Conservation (phyloP, 2,329 filamentous ascomycete genomes). For the Amylocarpus encephaloides region DNA sequence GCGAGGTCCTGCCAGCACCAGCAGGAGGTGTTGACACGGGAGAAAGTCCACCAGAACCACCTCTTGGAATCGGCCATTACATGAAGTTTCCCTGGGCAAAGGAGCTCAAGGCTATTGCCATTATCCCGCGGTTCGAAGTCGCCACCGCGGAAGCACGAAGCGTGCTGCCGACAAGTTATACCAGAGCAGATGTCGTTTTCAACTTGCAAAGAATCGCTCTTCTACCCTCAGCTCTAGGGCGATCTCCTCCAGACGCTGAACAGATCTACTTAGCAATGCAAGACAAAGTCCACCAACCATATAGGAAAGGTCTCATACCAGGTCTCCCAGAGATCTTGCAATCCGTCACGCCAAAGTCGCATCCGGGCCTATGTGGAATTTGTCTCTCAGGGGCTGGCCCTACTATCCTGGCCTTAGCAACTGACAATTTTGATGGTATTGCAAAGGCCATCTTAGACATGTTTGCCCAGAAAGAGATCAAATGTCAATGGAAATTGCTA, state of each 20-base stretch:
- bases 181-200: constrained; percentile 77
- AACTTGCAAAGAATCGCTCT: constrained; percentile 93
- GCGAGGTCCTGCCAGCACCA: constrained; percentile 84
- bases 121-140: constrained; percentile 94
- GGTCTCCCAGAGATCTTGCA: constrained; percentile 85
- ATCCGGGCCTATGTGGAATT: constrained; percentile 85
- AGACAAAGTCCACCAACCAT: constrained; percentile 96
- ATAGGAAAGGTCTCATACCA: constrained; percentile 85
- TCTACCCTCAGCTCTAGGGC: constrained; percentile 80
- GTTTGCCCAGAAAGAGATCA: constrained; percentile 67
- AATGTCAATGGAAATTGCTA: constrained; percentile 79
- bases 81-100: constrained; percentile 91
- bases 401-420: constrained; percentile 89
- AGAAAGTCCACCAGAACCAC: constrained; percentile 78
- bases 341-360: constrained; percentile 80
- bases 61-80: constrained; percentile 87
- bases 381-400: constrained; percentile 93
- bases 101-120: constrained; percentile 93
- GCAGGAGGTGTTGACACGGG: constrained; percentile 91
- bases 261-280: constrained; percentile 98
- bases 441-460: constrained; percentile 69
- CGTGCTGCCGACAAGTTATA: constrained; percentile 75
- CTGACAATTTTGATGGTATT: constrained; percentile 81
- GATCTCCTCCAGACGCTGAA: constrained; percentile 83
- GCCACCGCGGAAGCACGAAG: constrained; percentile 86